Percentiles rank a stretch among this genome's conserved stretches.
These are phyloP conservation scores for Saccharomyces hybrid DNA, from an alignment of 1,139 yeast genomes.

Conservation along the genomic window DNA sequence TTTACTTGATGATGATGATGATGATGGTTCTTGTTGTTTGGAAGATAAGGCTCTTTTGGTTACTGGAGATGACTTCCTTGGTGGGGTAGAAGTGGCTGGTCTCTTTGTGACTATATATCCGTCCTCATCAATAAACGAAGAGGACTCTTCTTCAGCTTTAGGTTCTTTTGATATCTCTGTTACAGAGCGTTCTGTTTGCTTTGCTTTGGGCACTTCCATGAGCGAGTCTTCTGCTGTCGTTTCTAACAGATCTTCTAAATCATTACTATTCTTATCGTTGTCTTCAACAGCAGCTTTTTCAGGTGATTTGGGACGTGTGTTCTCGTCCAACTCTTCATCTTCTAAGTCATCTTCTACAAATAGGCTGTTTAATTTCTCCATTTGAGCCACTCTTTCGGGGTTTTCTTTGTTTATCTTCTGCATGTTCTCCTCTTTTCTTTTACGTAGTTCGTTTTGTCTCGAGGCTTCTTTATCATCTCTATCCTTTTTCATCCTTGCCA, in stretches of 20 bases:
- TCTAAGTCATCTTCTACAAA: conserved; percentile 24
- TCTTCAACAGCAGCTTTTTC: not conserved
- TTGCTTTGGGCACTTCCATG: conserved; percentile 11
- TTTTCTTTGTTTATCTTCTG: conserved; percentile 11
- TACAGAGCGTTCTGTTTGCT: conserved; percentile 1
- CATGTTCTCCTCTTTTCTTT: conserved; percentile 18
- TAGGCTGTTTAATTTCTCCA: conserved; percentile 25
- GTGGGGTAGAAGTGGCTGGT: conserved; percentile 4
- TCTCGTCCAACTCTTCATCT: too few species aligned
- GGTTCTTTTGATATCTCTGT: conserved; percentile 5
- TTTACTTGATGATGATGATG: not conserved
- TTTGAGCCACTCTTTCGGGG: conserved; percentile 24
- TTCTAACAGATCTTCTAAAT: conserved; percentile 26
- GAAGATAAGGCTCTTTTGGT: conserved; percentile 7
- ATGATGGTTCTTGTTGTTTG: conserved; percentile 4
- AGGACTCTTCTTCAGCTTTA: conserved; percentile 6
- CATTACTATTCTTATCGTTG: conserved; percentile 6
- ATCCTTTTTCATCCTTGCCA: conserved; percentile 29
- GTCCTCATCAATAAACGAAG: conserved; percentile 26
- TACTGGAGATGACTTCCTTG: conserved; percentile 7
- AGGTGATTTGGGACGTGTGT: not conserved
- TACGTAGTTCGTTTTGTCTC: conserved; percentile 24
- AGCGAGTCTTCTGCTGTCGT: conserved; percentile 31
- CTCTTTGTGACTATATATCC: conserved; percentile 29
- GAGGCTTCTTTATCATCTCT: conserved; percentile 28